Base-by-base conservation (phyloP, 2,329 filamentous ascomycete species). In the Neofusicoccum sp. region DNA sequence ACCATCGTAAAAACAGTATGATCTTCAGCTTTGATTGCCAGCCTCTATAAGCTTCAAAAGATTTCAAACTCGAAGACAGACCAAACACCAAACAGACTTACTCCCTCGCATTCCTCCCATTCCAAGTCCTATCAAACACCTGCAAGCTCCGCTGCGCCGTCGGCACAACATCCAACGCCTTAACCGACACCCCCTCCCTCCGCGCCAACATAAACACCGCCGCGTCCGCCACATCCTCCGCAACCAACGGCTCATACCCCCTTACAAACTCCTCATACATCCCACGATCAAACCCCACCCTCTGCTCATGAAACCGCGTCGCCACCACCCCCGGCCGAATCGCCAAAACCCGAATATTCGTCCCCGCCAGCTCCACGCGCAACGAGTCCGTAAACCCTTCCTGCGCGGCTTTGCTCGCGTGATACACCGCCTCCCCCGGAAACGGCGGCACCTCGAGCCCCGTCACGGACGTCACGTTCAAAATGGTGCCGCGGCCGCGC, bases 381-480 rank as follows among this genome's bases (percentile, higher is more conserved):
- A 84, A 73, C 1, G 76, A 75, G 61, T 84, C 83, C 0, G 79
- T 80, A 65, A 85, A 83, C 0, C 71, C 81, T 61, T 84, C 81
- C 58, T 81, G 79, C 3, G 72, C 74, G 0, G 80, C 79, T 66
- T 83, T 83, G 65, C 72, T 78, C 4, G 80, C 74, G 64, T 83
- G 80, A 61, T 83, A 81, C 7, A 84, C 79, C 0, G 80, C 77
- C 66, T 84, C 81, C 11, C 81, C 81, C 0, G 78, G 71, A 56
- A 83, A 83, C 0, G 81, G 81, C 0, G 81, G 81, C 0, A 77
- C 76, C 64, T 83, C 81, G 0, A 83, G 71, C 0, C 73, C 81
- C 0, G 81, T 84, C 0, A 76, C 75, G 0, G 78, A 81, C 0
- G 82, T 81, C 11, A 83, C 70, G 64, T 83, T 84, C 0, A 84